Conservation (phyloP, 768 basidiomycete genomes). For the Tephrocybe sp. region DNA sequence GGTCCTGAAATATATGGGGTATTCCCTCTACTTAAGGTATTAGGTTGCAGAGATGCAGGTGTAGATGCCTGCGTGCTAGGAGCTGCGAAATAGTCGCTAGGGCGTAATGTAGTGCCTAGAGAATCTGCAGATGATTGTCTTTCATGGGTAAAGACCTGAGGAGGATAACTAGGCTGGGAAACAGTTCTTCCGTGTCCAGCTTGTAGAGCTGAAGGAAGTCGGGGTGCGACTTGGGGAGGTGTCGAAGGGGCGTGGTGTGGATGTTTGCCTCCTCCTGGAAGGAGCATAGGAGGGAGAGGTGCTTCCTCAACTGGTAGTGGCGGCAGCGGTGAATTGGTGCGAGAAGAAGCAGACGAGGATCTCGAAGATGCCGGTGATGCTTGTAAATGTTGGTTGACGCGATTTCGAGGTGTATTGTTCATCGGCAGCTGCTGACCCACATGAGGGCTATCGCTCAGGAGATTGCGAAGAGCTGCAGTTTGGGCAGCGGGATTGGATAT, state of each 20-base stretch:
- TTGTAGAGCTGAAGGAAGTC: conserved; percentile 41
- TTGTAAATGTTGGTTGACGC: conserved; percentile 1
- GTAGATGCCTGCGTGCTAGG: neutral
- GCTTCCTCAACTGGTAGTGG: conserved; percentile 29
- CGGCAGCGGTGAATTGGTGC: conserved; percentile 33
- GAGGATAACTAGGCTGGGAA: conserved; percentile 3
- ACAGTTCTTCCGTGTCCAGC: conserved; percentile 23
- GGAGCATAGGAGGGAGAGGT: conserved; percentile 17
- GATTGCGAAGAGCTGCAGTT: conserved; percentile 15
- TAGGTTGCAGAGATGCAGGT: neutral
- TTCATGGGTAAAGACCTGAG: conserved; percentile 1
- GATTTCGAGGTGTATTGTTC: conserved; percentile 2
- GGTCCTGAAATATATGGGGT: neutral
- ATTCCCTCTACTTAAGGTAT: neutral
- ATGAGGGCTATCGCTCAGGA: conserved; percentile 7
- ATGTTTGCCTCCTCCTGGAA: conserved; percentile 18
- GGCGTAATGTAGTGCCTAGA: neutral
- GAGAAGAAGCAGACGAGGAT: conserved; percentile 20
- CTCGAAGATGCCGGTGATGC: conserved; percentile 21
- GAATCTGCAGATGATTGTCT: conserved; percentile 12
- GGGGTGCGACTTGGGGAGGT: conserved; percentile 12
- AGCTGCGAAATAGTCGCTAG: neutral
- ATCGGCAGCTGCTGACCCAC: neutral
- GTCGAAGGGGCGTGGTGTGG: conserved; percentile 16
- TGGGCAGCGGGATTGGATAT: conserved; percentile 14